These are phyloP conservation scores for Leccinum insigne DNA, from an alignment of 1,284 basidiomycete genomes.

Conservation along the genomic window DNA sequence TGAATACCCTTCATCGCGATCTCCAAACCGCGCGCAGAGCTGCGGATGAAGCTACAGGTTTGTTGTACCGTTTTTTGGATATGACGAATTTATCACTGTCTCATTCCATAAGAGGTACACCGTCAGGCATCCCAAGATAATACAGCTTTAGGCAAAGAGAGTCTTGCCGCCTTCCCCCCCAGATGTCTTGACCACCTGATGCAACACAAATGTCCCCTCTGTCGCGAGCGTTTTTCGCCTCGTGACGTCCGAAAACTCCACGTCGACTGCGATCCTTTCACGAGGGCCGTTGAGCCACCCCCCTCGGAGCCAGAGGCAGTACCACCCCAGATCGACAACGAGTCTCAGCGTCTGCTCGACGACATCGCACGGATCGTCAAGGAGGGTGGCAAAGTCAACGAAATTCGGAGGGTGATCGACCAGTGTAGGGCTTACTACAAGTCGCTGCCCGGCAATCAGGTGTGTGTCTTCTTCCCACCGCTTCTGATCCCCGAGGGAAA, in stretches of 20 bases:
- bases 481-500: neutral
- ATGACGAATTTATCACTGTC: neutral
- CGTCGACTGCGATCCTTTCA: slow-evolving; percentile 26
- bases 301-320: slow-evolving; percentile 17
- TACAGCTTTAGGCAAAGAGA: slow-evolving; percentile 79
- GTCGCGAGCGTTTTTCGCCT: slow-evolving; percentile 33
- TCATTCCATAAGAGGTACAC: slow-evolving; percentile 61
- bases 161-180: slow-evolving; percentile 41
- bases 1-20: slow-evolving; percentile 63
- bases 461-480: slow-evolving; percentile 17
- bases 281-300: slow-evolving; percentile 3
- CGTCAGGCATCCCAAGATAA: slow-evolving; percentile 74
- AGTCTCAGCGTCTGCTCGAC: slow-evolving; percentile 35
- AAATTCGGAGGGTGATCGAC: slow-evolving; percentile 38
- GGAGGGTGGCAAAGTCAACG: slow-evolving; percentile 36
- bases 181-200: slow-evolving; percentile 35
- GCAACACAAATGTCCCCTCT: slow-evolving; percentile 37
- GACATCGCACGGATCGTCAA: slow-evolving; percentile 39
- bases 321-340: slow-evolving; percentile 29
- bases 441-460: slow-evolving; percentile 34
- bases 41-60: slow-evolving; percentile 80
- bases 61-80: slow-evolving; percentile 5
- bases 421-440: slow-evolving; percentile 39
- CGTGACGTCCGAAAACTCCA: slow-evolving; percentile 35
- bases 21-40: slow-evolving; percentile 66